Evolutionary conservation across 2,329 filamentous ascomycete species (phyloP), one percentile per base, ranked within the genome.

Genomic region (Xylariaceae sp.): DNA sequence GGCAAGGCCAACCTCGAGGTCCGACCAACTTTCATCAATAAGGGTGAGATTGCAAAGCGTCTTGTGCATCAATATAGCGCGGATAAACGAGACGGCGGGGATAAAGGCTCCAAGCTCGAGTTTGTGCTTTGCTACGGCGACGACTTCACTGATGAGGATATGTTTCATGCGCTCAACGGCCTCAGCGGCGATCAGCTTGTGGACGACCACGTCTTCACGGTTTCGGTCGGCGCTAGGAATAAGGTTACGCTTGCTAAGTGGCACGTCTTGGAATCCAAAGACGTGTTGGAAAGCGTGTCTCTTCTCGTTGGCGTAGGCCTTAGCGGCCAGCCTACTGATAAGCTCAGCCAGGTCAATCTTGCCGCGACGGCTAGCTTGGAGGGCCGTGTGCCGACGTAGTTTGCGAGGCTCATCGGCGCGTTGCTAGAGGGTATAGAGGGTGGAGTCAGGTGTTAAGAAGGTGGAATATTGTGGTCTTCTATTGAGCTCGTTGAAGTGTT

Each of bases 1-100:
- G 94, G 94, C 64, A 99, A 97, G 75, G 92, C 92, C 57, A 97
- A 97, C 68, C 79, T 99, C 22, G 94, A 99, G 72, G 92, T 97
- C 30, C 86, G 94, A n/a, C 92, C 92, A 26, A 92, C 86, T 0
- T 96, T 95, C 66, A 91, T 99, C 74, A 97, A 97, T 79, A 99
- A 99, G 77, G 94, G 94, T 29, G 91, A 95, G 72, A 97, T 97
- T 60, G 89, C 86, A 15, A 92, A 90, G 74, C 84, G 86, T 5
- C 79, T 99, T 16, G 85, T 97, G 36, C 75, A 82, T 19, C 84
- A 85, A 45, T 95, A 95, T 70, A 84, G 78, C 63, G 72, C 72
- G 53, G 74, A 72, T 47, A 41, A 51, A 19, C 36, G 66, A 3
- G 72, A 76, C 6, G 74, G 72, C 1, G 70, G 71, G 1, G 76